A percentile compares a stretch with the other conserved stretches of the same genome.
These are phyloP conservation scores for Peribolospora kevripleyi DNA, from an alignment of 768 basidiomycete genomes.

Conservation along the genomic window DNA sequence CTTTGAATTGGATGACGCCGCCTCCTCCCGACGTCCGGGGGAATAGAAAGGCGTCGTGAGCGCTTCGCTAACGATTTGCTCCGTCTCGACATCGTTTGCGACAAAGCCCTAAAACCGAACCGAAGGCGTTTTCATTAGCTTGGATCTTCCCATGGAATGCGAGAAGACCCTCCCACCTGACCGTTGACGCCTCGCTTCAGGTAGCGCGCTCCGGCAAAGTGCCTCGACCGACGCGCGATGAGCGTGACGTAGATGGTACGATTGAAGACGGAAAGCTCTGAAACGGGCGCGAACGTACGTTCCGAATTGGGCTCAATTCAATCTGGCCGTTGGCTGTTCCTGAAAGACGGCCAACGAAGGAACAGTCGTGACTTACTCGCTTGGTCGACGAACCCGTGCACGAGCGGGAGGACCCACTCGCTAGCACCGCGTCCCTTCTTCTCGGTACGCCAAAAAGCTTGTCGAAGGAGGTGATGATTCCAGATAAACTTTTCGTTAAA, in stretches of 20 bases:
- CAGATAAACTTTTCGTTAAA: conserved; percentile 80
- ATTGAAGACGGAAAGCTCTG: conserved; percentile 74
- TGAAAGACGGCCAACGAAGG: background rate
- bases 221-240: conserved; percentile 80
- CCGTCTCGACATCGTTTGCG: conserved; percentile 95
- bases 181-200: conserved; percentile 84
- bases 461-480: conserved; percentile 69
- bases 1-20: background rate
- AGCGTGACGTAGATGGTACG: conserved; percentile 76
- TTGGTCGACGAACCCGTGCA: conserved; percentile 95
- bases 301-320: background rate
- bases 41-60: conserved; percentile 71
- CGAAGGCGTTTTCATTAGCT: background rate
- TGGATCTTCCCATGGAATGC: background rate
- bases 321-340: background rate
- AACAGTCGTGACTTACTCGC: conserved; percentile 42
- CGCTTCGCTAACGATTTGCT: conserved; percentile 84
- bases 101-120: conserved; percentile 54
- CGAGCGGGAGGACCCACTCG: conserved; percentile 69
- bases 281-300: background rate
- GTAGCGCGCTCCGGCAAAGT: conserved; percentile 87
- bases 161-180: conserved; percentile 29
- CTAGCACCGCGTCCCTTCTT: conserved; percentile 24
- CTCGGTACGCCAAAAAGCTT: conserved; percentile 32
- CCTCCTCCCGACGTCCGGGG: conserved; percentile 24